A percentile compares a stretch with the other conserved stretches of the same genome.
Evolutionary conservation across 768 basidiomycete genomes (phyloP).

Genomic region (Boletus sp.): DNA sequence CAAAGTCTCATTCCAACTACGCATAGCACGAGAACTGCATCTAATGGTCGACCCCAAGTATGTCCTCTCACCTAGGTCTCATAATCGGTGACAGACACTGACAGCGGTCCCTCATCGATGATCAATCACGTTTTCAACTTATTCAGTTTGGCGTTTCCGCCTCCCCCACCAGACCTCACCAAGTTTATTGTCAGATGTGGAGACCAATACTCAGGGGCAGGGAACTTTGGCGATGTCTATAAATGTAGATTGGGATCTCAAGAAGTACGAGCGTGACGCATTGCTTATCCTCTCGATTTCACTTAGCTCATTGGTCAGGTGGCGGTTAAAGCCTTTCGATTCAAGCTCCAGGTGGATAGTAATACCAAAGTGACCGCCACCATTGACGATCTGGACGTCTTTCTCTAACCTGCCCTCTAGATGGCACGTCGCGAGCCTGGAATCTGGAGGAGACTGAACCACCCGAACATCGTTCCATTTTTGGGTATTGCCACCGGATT

Average conservation of each 20-base stretch:
- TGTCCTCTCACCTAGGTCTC: background rate
- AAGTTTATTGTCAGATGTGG: background rate
- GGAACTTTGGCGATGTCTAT: background rate
- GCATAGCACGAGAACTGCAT: background rate
- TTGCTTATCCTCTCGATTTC: background rate
- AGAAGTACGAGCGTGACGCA: background rate
- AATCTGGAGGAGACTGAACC: background rate
- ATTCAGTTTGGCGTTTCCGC: background rate
- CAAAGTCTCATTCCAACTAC: background rate
- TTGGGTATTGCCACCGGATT: background rate
- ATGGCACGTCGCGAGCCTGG: constrained; percentile 1
- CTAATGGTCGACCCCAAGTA: background rate
- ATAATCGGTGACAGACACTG: background rate
- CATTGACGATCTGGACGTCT: background rate
- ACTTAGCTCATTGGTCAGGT: background rate
- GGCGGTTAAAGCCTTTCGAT: constrained; percentile 1
- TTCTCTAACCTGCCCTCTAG: background rate
- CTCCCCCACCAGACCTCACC: background rate
- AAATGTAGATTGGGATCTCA: background rate
- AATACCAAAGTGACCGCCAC: background rate
- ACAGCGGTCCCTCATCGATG: background rate
- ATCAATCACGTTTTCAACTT: background rate
- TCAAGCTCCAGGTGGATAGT: background rate
- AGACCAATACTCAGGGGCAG: background rate
- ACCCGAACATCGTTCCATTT: constrained; percentile 1